Evolutionary conservation across 306 rosid genomes (phyloP), one percentile per base, ranked within the genome.

Genomic region (Senna siamea): DNA sequence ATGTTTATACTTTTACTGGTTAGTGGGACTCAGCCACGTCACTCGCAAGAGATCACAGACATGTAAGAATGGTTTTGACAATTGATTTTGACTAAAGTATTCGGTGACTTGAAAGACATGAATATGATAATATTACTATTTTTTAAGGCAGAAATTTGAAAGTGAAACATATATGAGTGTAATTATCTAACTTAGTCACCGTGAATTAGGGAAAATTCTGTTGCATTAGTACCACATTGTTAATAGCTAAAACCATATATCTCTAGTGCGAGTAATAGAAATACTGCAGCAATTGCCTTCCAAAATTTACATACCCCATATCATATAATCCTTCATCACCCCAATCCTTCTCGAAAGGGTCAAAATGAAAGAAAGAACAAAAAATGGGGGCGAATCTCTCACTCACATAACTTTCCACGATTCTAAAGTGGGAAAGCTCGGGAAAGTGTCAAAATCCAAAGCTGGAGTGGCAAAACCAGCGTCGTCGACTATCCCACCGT

Each of bases 351-450:
- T 60, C 20, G 6, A 5, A 26, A 13, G 38, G 62, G 18, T 2
- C 5, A 57, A 57, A 57, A 10, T 14, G 7, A 28, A 28, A 28
- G 11, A 28, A 32, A 37, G 3, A 7, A 37, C 6, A 7, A 11
- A 53, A 78, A 12, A 3, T 34, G 17, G 28, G n/a, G 7, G 69
- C 7, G 40, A 55, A 59, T 57, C 46, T 28, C 20, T 86, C 83
- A 55, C 46, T 88, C 83, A 83, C 90, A 88, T 85, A 15, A 89
- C 97, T 78, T 93, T 91, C 98, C 98, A 89, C 10, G 98, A 93
- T 41, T 94, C 98, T 1, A 94, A 75, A 35, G 98, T 94, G 19
- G 98, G 98, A 72, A 89, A 94, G 79, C 80, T 84, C 5, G 96
- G 69, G 61, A 80, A 89, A 5, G 85, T 66, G 43, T 88, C 96